phyloP scores from a whole-genome alignment of 1,284 basidiomycete genomes.

The Ceratobasidium sp. region DNA sequence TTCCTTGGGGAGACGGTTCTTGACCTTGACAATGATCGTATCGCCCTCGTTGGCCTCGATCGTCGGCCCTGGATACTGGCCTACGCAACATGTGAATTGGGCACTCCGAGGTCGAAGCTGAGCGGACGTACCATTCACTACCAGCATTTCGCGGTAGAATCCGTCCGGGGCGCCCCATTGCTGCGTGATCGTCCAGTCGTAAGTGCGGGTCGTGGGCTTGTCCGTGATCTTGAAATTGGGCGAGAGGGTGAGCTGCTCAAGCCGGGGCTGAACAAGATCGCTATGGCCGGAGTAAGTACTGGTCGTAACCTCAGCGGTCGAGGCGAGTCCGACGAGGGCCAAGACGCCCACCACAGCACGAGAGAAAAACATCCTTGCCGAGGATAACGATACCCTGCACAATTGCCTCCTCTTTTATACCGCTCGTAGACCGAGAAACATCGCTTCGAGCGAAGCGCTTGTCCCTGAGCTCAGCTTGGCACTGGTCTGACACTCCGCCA shows the following conservation, averaged over 20 bases:
- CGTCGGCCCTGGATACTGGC: too few relatives aligned
- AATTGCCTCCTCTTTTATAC: too few relatives aligned
- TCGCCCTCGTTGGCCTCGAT: conserved; percentile 47
- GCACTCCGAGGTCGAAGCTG: background rate
- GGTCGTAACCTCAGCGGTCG: too few relatives aligned
- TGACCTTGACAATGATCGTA: conserved; percentile 53
- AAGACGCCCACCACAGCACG: too few relatives aligned
- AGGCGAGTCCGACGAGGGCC: too few relatives aligned
- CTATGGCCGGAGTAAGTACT: background rate
- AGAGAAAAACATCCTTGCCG: too few relatives aligned
- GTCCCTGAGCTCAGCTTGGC: too few relatives aligned
- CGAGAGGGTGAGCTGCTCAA: conserved; percentile 27
- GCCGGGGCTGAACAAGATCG: conserved; percentile 28
- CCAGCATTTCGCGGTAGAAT: conserved; percentile 52
- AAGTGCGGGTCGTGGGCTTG: conserved; percentile 50
- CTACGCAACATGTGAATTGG: background rate
- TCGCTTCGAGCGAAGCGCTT: too few relatives aligned
- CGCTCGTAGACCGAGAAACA: too few relatives aligned
- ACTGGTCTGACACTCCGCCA: too few relatives aligned
- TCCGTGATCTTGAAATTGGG: conserved; percentile 42
- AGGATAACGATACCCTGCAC: too few relatives aligned
- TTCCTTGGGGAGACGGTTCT: conserved; percentile 51
- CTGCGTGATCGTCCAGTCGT: conserved; percentile 49
- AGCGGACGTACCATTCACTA: conserved; percentile 54
- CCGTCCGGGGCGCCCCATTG: conserved; percentile 52